These are phyloP conservation scores for Ascochyta lentis DNA, from an alignment of 2,329 filamentous ascomycete species.

Conservation along the genomic window DNA sequence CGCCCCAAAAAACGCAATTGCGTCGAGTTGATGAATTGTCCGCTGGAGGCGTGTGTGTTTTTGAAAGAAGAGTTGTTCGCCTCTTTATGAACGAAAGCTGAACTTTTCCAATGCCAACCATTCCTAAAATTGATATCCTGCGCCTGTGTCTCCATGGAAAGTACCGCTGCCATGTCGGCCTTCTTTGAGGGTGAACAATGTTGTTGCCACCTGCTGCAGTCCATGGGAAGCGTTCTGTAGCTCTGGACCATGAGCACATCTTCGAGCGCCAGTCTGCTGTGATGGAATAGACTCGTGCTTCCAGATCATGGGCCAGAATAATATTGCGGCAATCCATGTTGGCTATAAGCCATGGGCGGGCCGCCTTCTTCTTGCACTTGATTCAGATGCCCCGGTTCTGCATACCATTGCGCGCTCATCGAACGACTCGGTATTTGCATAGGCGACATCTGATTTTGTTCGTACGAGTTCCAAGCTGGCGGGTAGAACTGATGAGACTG, in stretches of 20 bases:
- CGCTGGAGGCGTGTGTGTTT: neutral
- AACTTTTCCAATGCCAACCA: neutral
- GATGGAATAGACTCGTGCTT: neutral
- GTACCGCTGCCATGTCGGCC: neutral
- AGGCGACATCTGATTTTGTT: conserved; percentile 33
- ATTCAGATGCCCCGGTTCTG: conserved; percentile 40
- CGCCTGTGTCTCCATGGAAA: neutral
- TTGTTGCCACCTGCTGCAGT: neutral
- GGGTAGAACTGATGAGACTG: conserved; percentile 42
- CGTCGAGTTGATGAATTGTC: neutral
- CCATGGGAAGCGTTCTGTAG: neutral
- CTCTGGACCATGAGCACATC: neutral
- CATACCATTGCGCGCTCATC: conserved; percentile 47
- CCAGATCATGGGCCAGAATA: conserved; percentile 33
- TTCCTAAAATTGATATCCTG: conserved; percentile 3
- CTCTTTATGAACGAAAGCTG: neutral
- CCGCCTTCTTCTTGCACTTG: conserved; percentile 47
- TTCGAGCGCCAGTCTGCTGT: neutral
- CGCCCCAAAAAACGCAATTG: neutral
- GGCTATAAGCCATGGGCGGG: conserved; percentile 37
- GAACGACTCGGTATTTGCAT: conserved; percentile 40
- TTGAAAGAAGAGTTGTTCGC: neutral
- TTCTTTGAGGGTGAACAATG: neutral
- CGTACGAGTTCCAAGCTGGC: conserved; percentile 42
- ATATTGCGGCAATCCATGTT: conserved; percentile 37